Evolutionary conservation across 169 alveolate genomes (phyloP).

Genomic region (Theileria luwenshuni): DNA sequence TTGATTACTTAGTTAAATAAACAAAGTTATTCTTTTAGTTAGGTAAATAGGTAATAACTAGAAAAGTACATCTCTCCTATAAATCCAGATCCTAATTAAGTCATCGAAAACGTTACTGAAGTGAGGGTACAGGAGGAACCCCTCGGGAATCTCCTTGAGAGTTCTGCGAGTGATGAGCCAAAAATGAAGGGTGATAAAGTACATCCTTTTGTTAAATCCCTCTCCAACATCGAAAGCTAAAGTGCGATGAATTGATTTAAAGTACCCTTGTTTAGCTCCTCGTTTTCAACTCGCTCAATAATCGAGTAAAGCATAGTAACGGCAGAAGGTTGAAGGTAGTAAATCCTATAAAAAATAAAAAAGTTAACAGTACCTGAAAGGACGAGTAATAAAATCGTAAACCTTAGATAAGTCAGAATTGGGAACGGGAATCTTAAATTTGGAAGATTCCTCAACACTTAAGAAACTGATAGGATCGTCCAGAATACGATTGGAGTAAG

Average conservation of each 20-base stretch:
- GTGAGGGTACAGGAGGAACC: slow-evolving; percentile 70
- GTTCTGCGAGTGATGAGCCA: slow-evolving; percentile 76
- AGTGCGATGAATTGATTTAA: background rate
- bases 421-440: slow-evolving; percentile 55
- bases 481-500: slow-evolving; percentile 44
- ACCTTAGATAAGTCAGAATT: slow-evolving; percentile 35
- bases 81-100: slow-evolving; percentile 73
- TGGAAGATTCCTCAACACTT: slow-evolving; percentile 36
- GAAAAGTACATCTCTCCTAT: slow-evolving; percentile 48
- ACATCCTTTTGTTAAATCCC: slow-evolving; percentile 73
- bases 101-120: slow-evolving; percentile 66
- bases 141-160: slow-evolving; percentile 71
- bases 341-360: slow-evolving; percentile 16
- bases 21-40: background rate
- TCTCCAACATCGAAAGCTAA: slow-evolving; percentile 68
- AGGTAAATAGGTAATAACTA: background rate
- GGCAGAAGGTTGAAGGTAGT: slow-evolving; percentile 68
- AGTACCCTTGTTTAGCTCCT: slow-evolving; percentile 47
- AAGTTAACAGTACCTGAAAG: slow-evolving; percentile 37
- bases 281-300: slow-evolving; percentile 76
- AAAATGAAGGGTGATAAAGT: slow-evolving; percentile 71
- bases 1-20: background rate
- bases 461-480: slow-evolving; percentile 56
- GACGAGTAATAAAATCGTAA: slow-evolving; percentile 39
- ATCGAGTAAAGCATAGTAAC: slow-evolving; percentile 71